Percentiles rank a stretch among this genome's conserved stretches.
These are phyloP conservation scores for Aspergillus sojae DNA, from an alignment of 2,329 filamentous ascomycete genomes.

Conservation along the genomic window DNA sequence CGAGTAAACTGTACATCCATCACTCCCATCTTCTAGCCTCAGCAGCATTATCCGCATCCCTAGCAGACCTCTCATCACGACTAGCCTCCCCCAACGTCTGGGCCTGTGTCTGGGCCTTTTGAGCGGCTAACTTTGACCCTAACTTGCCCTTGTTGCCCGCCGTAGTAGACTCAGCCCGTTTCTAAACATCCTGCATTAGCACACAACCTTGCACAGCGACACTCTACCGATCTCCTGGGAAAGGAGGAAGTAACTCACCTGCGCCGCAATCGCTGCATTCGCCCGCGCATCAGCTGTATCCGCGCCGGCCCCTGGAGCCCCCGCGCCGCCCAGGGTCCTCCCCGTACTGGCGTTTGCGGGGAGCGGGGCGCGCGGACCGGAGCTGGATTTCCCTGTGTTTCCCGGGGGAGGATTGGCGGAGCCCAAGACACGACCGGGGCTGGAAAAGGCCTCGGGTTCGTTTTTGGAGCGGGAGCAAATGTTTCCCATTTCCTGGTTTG, in stretches of 20 bases:
- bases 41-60: conserved; percentile 68
- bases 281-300: conserved; percentile 61
- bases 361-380: conserved; percentile 55
- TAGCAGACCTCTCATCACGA: conserved; percentile 63
- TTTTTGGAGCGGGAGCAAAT: conserved; percentile 74
- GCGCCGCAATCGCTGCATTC: conserved; percentile 79
- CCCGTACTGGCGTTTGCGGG: conserved; percentile 47
- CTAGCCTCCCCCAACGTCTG: conserved; percentile 71
- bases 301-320: conserved; percentile 4
- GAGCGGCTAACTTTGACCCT: conserved; percentile 68
- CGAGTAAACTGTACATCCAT: conserved; percentile 12
- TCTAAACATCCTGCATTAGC: conserved; percentile 49
- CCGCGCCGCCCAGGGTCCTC: conserved; percentile 55
- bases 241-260: conserved; percentile 61
- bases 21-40: conserved; percentile 62
- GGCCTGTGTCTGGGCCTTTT: conserved; percentile 72
- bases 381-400: conserved; percentile 42
- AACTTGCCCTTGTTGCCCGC: conserved; percentile 64
- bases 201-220: neutral
- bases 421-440: conserved; percentile 72
- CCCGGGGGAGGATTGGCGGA: conserved; percentile 40
- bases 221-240: neutral
- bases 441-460: conserved; percentile 65
- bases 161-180: conserved; percentile 62
- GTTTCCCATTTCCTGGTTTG: conserved; percentile 69